These are phyloP conservation scores for Delonix regia DNA, from an alignment of 306 rosid genomes.

Conservation along the genomic window DNA sequence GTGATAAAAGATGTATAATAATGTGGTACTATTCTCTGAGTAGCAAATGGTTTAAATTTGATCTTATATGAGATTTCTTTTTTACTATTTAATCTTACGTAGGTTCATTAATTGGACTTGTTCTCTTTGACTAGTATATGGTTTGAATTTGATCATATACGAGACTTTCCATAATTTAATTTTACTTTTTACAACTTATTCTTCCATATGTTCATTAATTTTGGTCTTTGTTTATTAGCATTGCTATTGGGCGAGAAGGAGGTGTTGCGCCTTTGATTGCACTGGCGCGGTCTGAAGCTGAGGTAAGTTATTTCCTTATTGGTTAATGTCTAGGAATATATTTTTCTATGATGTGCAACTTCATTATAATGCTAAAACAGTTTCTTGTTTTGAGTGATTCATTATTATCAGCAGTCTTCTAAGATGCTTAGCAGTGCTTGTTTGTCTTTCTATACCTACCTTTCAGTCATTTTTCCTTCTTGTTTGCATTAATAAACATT, in stretches of 20 bases:
- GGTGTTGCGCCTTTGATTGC: slow-evolving; percentile 99
- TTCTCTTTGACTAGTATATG: slow-evolving; percentile 17
- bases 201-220: slow-evolving; percentile 22
- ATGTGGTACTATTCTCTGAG: background rate
- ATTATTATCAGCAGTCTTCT: slow-evolving; percentile 1
- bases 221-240: slow-evolving; percentile 54
- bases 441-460: slow-evolving; percentile 18
- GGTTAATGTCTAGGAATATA: slow-evolving; percentile 14
- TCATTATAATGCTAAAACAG: background rate
- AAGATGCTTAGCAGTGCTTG: slow-evolving; percentile 18
- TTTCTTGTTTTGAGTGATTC: slow-evolving; percentile 8
- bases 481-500: slow-evolving; percentile 6
- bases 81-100: slow-evolving; percentile 14
- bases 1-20: slow-evolving; percentile 15
- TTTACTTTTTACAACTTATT: background rate
- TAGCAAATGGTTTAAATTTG: slow-evolving; percentile 14
- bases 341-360: slow-evolving; percentile 23
- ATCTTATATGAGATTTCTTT: slow-evolving; percentile 13
- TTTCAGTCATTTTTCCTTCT: background rate
- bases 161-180: background rate
- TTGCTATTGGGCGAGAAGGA: slow-evolving; percentile 99
- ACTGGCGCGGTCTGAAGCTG: slow-evolving; percentile 86
- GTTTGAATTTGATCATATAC: background rate
- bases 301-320: slow-evolving; percentile 57
- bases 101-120: slow-evolving; percentile 32